Conservation (phyloP, 1,139 yeast genomes). For the Geotrichum phurueaensis region DNA sequence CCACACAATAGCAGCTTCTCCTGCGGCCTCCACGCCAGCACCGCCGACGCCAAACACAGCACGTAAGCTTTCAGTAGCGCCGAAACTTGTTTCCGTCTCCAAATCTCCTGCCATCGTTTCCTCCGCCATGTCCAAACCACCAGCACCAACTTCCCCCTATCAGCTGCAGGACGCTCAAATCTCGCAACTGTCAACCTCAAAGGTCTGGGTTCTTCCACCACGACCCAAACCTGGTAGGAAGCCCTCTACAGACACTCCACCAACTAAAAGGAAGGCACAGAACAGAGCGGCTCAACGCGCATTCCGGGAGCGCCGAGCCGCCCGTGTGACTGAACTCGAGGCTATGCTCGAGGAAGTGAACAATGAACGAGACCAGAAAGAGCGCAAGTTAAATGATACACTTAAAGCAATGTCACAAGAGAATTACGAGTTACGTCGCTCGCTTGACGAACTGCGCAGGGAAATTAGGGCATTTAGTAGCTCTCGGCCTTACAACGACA, state of each 20-base stretch:
- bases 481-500: background rate
- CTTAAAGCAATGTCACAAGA: conserved; percentile 33
- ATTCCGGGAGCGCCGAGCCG: conserved; percentile 75
- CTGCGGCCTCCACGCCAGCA: background rate
- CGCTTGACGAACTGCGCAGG: conserved; percentile 20
- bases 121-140: background rate
- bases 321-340: conserved; percentile 48
- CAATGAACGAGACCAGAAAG: conserved; percentile 41
- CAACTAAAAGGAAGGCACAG: conserved; percentile 56
- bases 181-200: conserved; percentile 48
- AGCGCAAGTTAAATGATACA: conserved; percentile 42
- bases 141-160: background rate
- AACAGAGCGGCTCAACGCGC: conserved; percentile 92
- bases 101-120: background rate
- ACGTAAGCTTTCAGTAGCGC: conserved; percentile 1
- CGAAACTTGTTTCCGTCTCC: background rate
- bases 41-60: background rate
- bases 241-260: conserved; percentile 53
- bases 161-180: conserved; percentile 3
- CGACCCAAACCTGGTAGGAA: conserved; percentile 87
- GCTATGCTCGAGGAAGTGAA: conserved; percentile 55
- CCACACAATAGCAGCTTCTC: background rate
- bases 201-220: conserved; percentile 87
- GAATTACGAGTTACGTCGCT: conserved; percentile 23
- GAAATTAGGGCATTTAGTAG: conserved; percentile 18